Base-by-base conservation (phyloP, 768 basidiomycete genomes). In the Mycena indigotica region DNA sequence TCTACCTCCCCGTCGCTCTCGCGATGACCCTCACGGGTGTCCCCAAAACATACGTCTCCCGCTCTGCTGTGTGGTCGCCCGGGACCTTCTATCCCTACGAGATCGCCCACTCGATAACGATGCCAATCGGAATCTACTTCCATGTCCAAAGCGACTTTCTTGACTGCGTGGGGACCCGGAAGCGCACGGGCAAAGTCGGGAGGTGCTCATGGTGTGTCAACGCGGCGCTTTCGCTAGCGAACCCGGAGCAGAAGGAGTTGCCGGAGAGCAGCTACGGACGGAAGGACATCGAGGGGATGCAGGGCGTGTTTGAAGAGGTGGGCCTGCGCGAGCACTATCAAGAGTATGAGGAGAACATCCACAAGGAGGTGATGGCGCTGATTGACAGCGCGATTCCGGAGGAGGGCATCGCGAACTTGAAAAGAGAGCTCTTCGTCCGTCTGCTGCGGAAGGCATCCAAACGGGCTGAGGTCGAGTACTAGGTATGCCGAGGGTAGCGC, bases 161-260 rank as follows among this genome's bases (percentile, higher is more conserved):
- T 65, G 96, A 99, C 72, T 96, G 85, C 70, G 87, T 89, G 16
- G 94, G 88, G 3, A 83, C 89, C 3, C 93, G 93, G 0, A 93
- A 94, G 73, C 82, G 89, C 65, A 89, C 97, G 50, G 96, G 96
- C 40, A 98, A 99, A 77, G 86, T 99, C 57, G 96, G 96, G 21
- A 99, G 98, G 78, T 98, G 96, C 73, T 90, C 89, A n/a, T 99
- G 96, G 96, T 87, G 88, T 64, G 81, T 98, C 72, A 98, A 96
- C 75, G 86, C 85, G 19, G 96, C 94, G 24, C 79, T 98, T 56
- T 70, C 72, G 15, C 70, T 77, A 30, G 85, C 82, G 0, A 77
- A 73, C 3, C 74, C 82, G 0, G 80, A 67, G 10, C 87, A 89
- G 70, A 80, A 83, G 28, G 70, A 70, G 21, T 68, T 84, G 19